Evolutionary conservation across 192 early-diverging fungal genomes (phyloP).

Genomic region (Haplosporangium gracile): DNA sequence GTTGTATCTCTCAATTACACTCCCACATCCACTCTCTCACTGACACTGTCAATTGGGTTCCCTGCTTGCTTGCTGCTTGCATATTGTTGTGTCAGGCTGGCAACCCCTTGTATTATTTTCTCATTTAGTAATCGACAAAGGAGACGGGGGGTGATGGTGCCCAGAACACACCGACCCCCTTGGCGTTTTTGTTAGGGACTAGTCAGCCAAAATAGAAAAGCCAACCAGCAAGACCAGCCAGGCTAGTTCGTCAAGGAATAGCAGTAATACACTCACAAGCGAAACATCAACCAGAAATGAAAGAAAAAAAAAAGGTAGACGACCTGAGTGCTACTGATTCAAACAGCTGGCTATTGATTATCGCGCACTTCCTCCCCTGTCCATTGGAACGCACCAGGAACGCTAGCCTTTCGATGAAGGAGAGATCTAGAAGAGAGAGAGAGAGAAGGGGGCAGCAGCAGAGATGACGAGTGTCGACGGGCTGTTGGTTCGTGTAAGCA

Average conservation of each 20-base stretch:
- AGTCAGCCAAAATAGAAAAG: background rate
- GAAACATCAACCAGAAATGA: too few relatives aligned
- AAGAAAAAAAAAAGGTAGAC: too few relatives aligned
- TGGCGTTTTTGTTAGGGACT: background rate
- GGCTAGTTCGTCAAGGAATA: background rate
- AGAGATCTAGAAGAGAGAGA: background rate
- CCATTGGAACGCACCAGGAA: too few relatives aligned
- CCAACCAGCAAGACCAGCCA: background rate
- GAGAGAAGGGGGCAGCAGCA: background rate
- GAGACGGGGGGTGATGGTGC: background rate
- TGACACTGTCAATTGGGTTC: too few relatives aligned
- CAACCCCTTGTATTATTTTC: background rate
- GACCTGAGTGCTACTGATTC: too few relatives aligned
- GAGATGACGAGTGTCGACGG: background rate
- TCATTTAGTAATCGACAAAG: background rate
- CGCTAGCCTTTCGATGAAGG: too few relatives aligned
- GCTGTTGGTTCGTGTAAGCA: slow-evolving; percentile 7
- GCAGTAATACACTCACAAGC: background rate
- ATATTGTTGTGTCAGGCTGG: background rate
- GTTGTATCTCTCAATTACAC: too few relatives aligned
- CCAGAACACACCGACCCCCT: slow-evolving; percentile 1
- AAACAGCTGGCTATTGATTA: too few relatives aligned
- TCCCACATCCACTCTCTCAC: too few relatives aligned
- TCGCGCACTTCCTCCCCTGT: too few relatives aligned
- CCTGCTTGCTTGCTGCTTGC: background rate